Evolutionary conservation across 1,139 yeast species (phyloP), one percentile per base, ranked within the genome.

Genomic region (Pichia sp.): DNA sequence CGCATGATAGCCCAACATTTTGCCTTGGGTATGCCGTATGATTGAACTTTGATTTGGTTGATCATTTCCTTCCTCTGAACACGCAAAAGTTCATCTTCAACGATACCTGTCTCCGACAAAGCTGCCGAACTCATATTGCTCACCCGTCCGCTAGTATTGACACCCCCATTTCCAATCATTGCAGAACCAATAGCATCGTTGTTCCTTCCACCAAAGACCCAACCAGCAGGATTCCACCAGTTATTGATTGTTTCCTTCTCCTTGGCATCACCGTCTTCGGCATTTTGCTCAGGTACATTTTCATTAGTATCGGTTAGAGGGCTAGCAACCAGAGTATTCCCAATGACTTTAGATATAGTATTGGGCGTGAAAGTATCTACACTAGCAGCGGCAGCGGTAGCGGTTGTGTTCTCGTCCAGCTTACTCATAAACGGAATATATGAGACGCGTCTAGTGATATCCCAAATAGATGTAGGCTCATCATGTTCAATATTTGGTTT

Each of bases 1-100:
- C 30, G 35, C 24, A 38, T 39, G 21, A 36, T 48, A 0, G 52
- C 54, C 59, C 59, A 55, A 4, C 53, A 42, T 5, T 35, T 22
- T 5, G 55, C 37, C 15, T 41, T 45, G 3, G 42, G 46, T 26
- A 44, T 33, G 5, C 48, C 48, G 37, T 42, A 44, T 2, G 48
- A 44, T n/a, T 42, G 35, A 24, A 36, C 29, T 25, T 41, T 39
- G 9, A 54, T 40, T n/a, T 42, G 41, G 18, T 46, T 45, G 2
- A 33, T 29, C 3, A 52, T 44, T 15, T 44, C 35, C 33, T 45
- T 32, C 14, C 39, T 28, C 15, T 35, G 37, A 7, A 38, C 27
- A 25, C 39, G 38, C 15, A 33, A 13, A 9, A 37, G 30, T 21
- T 41, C 45, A 24, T 35, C 42, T 27, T 38, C 42, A 11, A 40